A percentile compares a stretch with the other conserved stretches of the same genome.
Conservation (phyloP, 1,139 yeast species). For the Hemisphaericaspora xylanilytica region DNA sequence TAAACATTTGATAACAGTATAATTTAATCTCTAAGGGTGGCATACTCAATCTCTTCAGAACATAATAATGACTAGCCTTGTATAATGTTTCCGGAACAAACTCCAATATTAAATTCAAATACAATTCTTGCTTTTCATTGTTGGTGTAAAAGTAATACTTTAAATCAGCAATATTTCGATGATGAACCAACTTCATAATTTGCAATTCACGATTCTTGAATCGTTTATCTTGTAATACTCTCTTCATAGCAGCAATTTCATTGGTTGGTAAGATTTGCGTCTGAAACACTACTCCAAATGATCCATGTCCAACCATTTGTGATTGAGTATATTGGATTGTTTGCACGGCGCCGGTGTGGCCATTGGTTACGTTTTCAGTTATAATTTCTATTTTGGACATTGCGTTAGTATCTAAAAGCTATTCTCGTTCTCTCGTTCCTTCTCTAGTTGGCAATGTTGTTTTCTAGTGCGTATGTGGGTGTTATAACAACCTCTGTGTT, state of each 20-base stretch:
- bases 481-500: no score
- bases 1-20: constrained; percentile 86
- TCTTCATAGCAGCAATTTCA: constrained; percentile 84
- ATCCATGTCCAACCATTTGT: constrained; percentile 94
- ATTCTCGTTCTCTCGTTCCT: background rate
- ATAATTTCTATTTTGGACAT: constrained; percentile 57
- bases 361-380: constrained; percentile 71
- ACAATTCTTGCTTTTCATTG: constrained; percentile 75
- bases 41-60: constrained; percentile 75
- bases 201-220: constrained; percentile 96
- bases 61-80: constrained; percentile 82
- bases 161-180: constrained; percentile 83
- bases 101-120: constrained; percentile 84
- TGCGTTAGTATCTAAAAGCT: constrained; percentile 30
- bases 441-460: no score
- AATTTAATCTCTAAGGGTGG: constrained; percentile 86
- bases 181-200: constrained; percentile 87
- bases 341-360: constrained; percentile 63
- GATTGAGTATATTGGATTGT: constrained; percentile 68
- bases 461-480: no score
- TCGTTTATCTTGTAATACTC: constrained; percentile 91
- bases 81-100: constrained; percentile 93
- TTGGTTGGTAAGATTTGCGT: constrained; percentile 75
- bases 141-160: constrained; percentile 86
- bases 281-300: constrained; percentile 94